Conservation (phyloP, 1,284 basidiomycete species). For the Microbotryomycetes sp. region DNA sequence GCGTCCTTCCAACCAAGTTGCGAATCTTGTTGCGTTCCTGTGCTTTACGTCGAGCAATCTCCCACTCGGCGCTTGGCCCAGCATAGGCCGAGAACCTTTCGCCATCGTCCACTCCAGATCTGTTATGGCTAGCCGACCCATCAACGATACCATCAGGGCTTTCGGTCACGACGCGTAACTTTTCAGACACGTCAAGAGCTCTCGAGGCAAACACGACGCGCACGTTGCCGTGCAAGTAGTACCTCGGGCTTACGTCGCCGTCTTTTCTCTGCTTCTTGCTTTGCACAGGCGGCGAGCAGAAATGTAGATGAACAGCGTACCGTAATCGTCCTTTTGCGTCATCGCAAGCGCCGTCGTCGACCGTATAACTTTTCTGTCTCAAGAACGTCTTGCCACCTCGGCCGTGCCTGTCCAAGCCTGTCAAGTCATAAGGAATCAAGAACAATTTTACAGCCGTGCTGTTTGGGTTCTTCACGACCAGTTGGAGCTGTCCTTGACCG, state of each 20-base stretch:
- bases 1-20: not conserved
- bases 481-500: conserved; percentile 47
- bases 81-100: conserved; percentile 1
- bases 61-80: conserved; percentile 36
- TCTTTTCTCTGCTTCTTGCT: not conserved
- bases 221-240: conserved; percentile 31
- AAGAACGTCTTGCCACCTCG: conserved; percentile 36
- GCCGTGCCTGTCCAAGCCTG: conserved; percentile 35
- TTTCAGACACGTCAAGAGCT: conserved; percentile 29
- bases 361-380: conserved; percentile 37
- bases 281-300: conserved; percentile 37
- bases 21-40: conserved; percentile 34
- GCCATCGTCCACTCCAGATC: too few species aligned
- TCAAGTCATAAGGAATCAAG: conserved; percentile 48
- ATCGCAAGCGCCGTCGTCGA: conserved; percentile 10
- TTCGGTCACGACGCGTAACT: conserved; percentile 29
- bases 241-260: conserved; percentile 1
- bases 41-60: conserved; percentile 30
- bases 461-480: conserved; percentile 46
- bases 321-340: conserved; percentile 37
- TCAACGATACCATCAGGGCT: conserved; percentile 15
- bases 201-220: conserved; percentile 34
- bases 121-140: not conserved
- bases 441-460: conserved; percentile 47
- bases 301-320: conserved; percentile 45